Base-by-base conservation (phyloP, 208 protist species). In the Acanthamoeba royreba region DNA sequence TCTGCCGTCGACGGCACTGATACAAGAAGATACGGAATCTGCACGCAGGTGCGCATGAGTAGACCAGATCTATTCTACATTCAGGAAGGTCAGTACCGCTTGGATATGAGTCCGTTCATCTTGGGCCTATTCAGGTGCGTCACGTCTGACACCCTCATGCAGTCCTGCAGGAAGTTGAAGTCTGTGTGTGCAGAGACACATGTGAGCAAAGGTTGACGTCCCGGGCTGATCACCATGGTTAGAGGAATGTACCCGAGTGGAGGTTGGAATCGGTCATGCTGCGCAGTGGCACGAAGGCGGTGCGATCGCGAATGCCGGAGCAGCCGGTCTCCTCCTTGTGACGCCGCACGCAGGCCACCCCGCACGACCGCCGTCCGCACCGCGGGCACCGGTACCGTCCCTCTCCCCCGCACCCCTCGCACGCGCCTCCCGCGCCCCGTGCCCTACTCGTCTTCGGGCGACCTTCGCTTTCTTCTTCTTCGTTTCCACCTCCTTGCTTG, bases 141-240 rank as follows among this genome's bases (percentile, higher is more conserved):
- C 28, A 90, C 52, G 40, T 69, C 53, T 1, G 46, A 33, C 83
- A 69, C 53, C 9, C 53, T 45, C 83, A 90, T 58, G 53, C 83
- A 58, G 31, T 90, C 83, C 38, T 90, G 83, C 19, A 90, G 33
- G 52, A 90, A 90, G 83, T 90, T 90, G 53, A 90, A 90, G 52
- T 90, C 83, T 90, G 31, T 0, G n/a, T n/a, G n/a, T n/a, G 55
- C 55, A n/a, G n/a, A n/a, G n/a, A n/a, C n/a, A n/a, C n/a, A n/a
- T n/a, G n/a, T n/a, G n/a, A n/a, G n/a, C n/a, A n/a, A n/a, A n/a
- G n/a, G n/a, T n/a, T n/a, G n/a, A n/a, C n/a, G n/a, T n/a, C n/a
- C n/a, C n/a, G n/a, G n/a, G n/a, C n/a, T n/a, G n/a, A n/a, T n/a
- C n/a, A n/a, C n/a, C n/a, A n/a, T n/a, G n/a, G n/a, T n/a, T n/a